phyloP scores from a whole-genome alignment of 2,329 filamentous ascomycete species.

The Epichloe scottii region DNA sequence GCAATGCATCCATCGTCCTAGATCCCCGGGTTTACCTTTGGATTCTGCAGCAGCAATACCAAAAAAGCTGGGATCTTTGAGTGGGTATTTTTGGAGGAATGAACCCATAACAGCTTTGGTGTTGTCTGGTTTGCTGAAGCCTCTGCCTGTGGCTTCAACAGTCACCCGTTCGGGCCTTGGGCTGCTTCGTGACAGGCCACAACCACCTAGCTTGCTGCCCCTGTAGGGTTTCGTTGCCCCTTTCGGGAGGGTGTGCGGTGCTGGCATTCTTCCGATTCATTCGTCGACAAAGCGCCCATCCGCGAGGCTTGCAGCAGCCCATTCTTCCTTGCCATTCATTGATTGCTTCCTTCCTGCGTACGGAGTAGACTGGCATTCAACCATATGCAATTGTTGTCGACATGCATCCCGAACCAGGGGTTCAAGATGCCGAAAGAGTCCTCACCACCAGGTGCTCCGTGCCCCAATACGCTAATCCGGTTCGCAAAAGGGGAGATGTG shows the following conservation, averaged over 20 bases:
- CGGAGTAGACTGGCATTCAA: not conserved
- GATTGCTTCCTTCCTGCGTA: too few relatives aligned
- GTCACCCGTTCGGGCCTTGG: not conserved
- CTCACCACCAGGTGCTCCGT: not conserved
- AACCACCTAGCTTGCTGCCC: not conserved
- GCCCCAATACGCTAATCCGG: not conserved
- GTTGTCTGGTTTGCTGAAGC: constrained; percentile 1
- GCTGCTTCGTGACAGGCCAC: not conserved
- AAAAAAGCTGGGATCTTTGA: not conserved
- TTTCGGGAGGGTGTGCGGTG: constrained; percentile 1
- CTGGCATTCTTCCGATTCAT: constrained; percentile 6
- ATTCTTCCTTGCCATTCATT: too few relatives aligned
- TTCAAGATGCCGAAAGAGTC: not conserved
- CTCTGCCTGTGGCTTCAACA: not conserved
- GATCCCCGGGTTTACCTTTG: not conserved
- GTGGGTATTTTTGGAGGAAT: not conserved
- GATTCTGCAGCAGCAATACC: not conserved
- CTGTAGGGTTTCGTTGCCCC: not conserved
- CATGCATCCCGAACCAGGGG: not conserved
- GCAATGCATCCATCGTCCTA: not conserved
- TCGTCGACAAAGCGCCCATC: not conserved
- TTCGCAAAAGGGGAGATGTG: not conserved
- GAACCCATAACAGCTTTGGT: not conserved
- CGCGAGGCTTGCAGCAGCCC: not conserved
- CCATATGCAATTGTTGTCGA: not conserved